Evolutionary conservation across 2,329 filamentous ascomycete species (phyloP).

Genomic region (Xylariaceae sp.): DNA sequence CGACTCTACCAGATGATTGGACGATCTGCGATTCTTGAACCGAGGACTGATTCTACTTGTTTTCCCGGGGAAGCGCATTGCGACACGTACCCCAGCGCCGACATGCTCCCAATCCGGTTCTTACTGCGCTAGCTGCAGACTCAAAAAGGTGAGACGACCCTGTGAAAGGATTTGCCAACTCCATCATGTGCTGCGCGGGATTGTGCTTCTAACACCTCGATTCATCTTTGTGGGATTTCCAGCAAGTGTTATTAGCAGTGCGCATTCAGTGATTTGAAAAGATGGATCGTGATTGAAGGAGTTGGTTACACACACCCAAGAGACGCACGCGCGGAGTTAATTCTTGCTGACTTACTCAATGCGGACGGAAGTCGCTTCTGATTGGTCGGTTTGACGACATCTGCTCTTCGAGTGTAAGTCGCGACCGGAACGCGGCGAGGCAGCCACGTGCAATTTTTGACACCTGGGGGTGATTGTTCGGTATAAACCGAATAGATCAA

Average conservation of each 20-base stretch:
- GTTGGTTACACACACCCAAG: background rate
- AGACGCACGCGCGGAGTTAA: background rate
- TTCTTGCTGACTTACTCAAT: background rate
- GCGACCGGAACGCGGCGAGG: too few relatives aligned
- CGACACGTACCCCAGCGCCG: constrained; percentile 19
- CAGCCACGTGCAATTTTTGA: too few relatives aligned
- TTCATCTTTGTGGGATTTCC: constrained; percentile 4
- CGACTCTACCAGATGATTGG: too few relatives aligned
- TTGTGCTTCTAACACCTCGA: constrained; percentile 28
- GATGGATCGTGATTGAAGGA: background rate
- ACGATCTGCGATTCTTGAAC: background rate
- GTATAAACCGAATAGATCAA: too few relatives aligned
- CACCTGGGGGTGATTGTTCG: too few relatives aligned
- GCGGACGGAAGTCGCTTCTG: constrained; percentile 1
- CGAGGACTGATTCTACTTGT: constrained; percentile 12
- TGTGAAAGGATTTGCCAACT: too few relatives aligned
- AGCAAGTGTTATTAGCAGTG: too few relatives aligned
- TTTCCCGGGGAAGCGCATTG: constrained; percentile 7
- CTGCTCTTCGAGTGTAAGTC: background rate
- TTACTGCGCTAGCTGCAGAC: constrained; percentile 39
- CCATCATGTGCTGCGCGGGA: too few relatives aligned
- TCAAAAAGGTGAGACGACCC: constrained; percentile 36
- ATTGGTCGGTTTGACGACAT: constrained; percentile 19
- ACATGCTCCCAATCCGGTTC: constrained; percentile 28
- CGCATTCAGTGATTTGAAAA: background rate